Evolutionary conservation across 2,329 filamentous ascomycete species (phyloP), one percentile per base, ranked within the genome.

Genomic region (Arthrobotrys iridis): DNA sequence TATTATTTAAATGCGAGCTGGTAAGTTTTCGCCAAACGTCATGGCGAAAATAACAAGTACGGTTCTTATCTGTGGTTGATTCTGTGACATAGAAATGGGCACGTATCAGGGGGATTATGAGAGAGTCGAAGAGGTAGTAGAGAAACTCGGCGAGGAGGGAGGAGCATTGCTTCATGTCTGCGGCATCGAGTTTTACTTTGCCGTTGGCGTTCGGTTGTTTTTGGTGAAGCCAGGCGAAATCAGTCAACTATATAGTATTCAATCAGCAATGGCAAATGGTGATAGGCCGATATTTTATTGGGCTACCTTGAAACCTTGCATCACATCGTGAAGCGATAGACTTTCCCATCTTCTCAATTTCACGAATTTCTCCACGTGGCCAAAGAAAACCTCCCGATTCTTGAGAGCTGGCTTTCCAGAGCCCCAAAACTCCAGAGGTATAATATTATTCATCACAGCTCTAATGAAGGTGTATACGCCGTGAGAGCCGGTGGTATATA

Each of bases 1-100:
- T 83, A 0, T 83, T 83, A 0, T 85, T 82, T 80, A 97, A 84
- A 0, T 90, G 88, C 4, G 93, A 91, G 78, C 93, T 89, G 1
- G 90, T 88, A 33, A 98, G 82, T 41, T 86, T 86, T 58, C 87
- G 88, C 95, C 95, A 99, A 7, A 95, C 85, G 81, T 99, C 95
- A 77, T 99, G 95, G 2, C 94, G 91, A 81, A 97, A 98, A 83
- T 93, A 99, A 82, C 96, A 97, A 0, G 98, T 83, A 26, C 89
- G 88, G 79, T 95, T 93, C 13, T 90, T 89, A 80, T 97, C 88
- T 0, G 85, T 85, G 77, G 88, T 93, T 0, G 93, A 95, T 81
- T 99, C 95, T 0, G 95, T 99, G 37, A 97, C 91, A 80, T 98
- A 94, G 80, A 99, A 99, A 79, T 95, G 93, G 77, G 88, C 89